phyloP scores from a whole-genome alignment of 345 rosid genomes.

The Corymbia maculata region DNA sequence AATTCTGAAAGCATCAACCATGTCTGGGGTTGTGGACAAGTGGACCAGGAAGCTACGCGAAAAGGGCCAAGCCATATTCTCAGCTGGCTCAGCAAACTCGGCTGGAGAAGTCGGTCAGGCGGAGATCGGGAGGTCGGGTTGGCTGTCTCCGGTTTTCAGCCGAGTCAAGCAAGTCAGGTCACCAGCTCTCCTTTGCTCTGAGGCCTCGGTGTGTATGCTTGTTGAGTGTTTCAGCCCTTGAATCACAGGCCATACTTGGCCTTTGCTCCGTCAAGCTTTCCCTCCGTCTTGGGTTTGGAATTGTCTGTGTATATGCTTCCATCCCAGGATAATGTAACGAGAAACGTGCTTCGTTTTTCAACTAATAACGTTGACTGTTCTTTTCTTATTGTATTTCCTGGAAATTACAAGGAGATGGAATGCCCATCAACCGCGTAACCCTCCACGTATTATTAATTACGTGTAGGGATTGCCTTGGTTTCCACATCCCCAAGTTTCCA shows the following conservation, averaged over 20 bases:
- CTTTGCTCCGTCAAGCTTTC: neutral
- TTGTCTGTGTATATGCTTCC: neutral
- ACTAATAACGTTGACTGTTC: neutral
- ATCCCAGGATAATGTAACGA: neutral
- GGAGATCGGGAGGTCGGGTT: neutral
- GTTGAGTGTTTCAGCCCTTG: conserved; percentile 8
- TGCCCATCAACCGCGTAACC: neutral
- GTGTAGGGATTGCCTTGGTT: neutral
- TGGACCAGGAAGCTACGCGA: conserved; percentile 33
- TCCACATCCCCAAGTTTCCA: neutral
- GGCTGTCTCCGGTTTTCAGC: conserved; percentile 7
- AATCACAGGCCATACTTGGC: neutral
- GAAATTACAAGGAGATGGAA: neutral
- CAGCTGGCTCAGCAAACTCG: neutral
- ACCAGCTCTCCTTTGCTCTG: neutral
- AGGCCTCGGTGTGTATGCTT: conserved; percentile 4
- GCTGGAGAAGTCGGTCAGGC: neutral
- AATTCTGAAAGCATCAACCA: neutral
- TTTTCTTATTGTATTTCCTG: neutral
- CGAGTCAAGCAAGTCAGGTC: neutral
- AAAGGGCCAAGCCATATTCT: conserved; percentile 14
- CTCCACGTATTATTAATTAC: neutral
- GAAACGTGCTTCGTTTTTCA: neutral
- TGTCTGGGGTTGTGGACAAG: conserved; percentile 39
- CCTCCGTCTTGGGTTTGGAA: neutral